A percentile compares a stretch with the other conserved stretches of the same genome.
Conservation (phyloP, 2,329 filamentous ascomycete genomes). For the Talaromyces marneffei region DNA sequence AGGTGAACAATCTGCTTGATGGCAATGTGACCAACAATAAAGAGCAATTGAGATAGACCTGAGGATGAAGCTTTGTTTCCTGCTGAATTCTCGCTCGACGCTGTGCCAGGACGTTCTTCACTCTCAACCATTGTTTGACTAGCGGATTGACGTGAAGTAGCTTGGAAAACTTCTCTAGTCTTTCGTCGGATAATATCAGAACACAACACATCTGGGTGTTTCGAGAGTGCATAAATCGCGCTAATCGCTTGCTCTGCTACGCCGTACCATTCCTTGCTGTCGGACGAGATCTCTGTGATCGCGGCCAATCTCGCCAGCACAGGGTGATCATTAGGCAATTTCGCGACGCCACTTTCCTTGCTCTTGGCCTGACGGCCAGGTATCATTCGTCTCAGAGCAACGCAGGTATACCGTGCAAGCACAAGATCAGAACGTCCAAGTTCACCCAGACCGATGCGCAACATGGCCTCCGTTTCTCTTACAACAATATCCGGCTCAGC, state of each 20-base stretch:
- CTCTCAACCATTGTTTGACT: constrained; percentile 26
- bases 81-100: constrained; percentile 31
- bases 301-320: constrained; percentile 73
- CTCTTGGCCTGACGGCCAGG: constrained; percentile 77
- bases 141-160: constrained; percentile 24
- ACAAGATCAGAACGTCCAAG: constrained; percentile 77
- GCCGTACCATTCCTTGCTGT: constrained; percentile 92
- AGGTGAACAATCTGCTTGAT: constrained; percentile 99
- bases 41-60: constrained; percentile 81
- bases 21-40: constrained; percentile 91
- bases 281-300: constrained; percentile 77
- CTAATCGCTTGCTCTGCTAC: constrained; percentile 94
- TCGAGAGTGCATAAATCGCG: constrained; percentile 89
- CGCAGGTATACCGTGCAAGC: constrained; percentile 90
- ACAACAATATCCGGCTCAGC: constrained; percentile 90
- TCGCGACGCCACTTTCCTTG: constrained; percentile 57
- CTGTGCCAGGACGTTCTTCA: constrained; percentile 31
- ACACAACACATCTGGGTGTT: constrained; percentile 88
- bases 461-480: constrained; percentile 89
- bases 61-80: constrained; percentile 63
- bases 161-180: constrained; percentile 72
- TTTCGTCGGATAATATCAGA: constrained; percentile 85
- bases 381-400: constrained; percentile 86
- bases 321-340: constrained; percentile 86
- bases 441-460: constrained; percentile 78